Conservation (phyloP, 2,329 filamentous ascomycete genomes). For the Geosmithia morbida region DNA sequence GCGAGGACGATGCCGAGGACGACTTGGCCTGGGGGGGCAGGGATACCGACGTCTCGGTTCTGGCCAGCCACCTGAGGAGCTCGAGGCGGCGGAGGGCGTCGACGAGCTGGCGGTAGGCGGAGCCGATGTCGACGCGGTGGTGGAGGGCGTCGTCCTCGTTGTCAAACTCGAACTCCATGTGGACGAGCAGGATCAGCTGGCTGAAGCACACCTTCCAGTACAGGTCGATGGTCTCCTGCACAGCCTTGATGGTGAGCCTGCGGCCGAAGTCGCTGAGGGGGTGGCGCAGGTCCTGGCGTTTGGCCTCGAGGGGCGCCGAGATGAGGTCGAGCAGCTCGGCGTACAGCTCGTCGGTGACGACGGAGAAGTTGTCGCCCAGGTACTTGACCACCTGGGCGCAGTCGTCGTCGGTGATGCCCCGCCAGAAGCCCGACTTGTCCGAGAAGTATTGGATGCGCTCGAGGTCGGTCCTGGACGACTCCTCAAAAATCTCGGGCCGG, state of each 20-base stretch:
- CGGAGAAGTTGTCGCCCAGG: slow-evolving; percentile 51
- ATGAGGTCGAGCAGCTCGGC: slow-evolving; percentile 32
- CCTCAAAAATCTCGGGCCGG: slow-evolving; percentile 59
- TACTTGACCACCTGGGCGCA: slow-evolving; percentile 54
- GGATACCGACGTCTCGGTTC: slow-evolving; percentile 34
- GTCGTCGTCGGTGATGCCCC: slow-evolving; percentile 71
- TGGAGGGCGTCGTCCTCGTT: slow-evolving; percentile 53
- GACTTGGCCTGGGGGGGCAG: slow-evolving; percentile 20
- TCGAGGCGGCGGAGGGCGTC: slow-evolving; percentile 59
- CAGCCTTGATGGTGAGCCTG: slow-evolving; percentile 58
- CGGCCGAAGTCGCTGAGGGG: slow-evolving; percentile 64
- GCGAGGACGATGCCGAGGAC: no score
- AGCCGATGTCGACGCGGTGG: slow-evolving; percentile 47
- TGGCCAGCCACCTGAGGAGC: slow-evolving; percentile 56
- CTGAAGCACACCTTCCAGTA: slow-evolving; percentile 67
- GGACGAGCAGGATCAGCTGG: slow-evolving; percentile 67
- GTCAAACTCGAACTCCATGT: slow-evolving; percentile 75
- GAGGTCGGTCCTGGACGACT: slow-evolving; percentile 52
- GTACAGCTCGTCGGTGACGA: slow-evolving; percentile 41
- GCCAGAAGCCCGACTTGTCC: slow-evolving; percentile 62
- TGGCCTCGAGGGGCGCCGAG: slow-evolving; percentile 27
- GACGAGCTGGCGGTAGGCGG: slow-evolving; percentile 56
- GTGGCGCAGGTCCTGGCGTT: slow-evolving; percentile 27
- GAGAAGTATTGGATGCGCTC: slow-evolving; percentile 69
- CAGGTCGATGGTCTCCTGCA: slow-evolving; percentile 63